Evolutionary conservation across 2,329 filamentous ascomycete genomes (phyloP).

Genomic region (Trichophyton mentagrophytes): DNA sequence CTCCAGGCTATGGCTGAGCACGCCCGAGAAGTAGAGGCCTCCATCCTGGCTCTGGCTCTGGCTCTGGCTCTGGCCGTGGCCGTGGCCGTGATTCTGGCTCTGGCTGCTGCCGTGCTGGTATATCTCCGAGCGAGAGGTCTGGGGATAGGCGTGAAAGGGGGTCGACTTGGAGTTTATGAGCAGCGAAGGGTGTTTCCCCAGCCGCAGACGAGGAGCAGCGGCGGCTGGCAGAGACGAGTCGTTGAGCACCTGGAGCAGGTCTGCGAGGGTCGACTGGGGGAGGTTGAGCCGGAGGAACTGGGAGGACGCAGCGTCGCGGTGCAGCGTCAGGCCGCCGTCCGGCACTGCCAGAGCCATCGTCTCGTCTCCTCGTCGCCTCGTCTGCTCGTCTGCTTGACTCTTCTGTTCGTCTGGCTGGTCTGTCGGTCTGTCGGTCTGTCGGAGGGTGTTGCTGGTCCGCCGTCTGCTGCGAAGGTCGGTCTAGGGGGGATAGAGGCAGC

Average conservation of each 20-base stretch:
- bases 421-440: no score
- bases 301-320: slow-evolving; percentile 20
- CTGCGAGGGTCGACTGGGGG: slow-evolving; percentile 32
- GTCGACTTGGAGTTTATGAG: slow-evolving; percentile 46
- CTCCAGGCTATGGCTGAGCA: slow-evolving; percentile 45
- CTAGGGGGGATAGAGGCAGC: slow-evolving; percentile 13
- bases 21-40: slow-evolving; percentile 43
- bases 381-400: not conserved
- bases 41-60: slow-evolving; percentile 12
- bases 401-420: not conserved
- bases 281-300: slow-evolving; percentile 38
- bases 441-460: slow-evolving; percentile 2
- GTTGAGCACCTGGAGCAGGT: slow-evolving; percentile 33
- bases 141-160: slow-evolving; percentile 40
- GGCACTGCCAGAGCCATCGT: slow-evolving; percentile 29
- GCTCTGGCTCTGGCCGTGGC: no score
- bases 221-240: slow-evolving; percentile 19
- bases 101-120: slow-evolving; percentile 32
- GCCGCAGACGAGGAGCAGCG: slow-evolving; percentile 30
- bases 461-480: slow-evolving; percentile 12
- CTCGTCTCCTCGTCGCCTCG: slow-evolving; percentile 3
- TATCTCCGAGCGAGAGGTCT: slow-evolving; percentile 45
- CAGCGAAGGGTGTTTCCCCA: slow-evolving; percentile 42
- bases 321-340: slow-evolving; percentile 30
- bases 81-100: no score